Evolutionary conservation across 2,329 filamentous ascomycete species (phyloP), one percentile per base, ranked within the genome.

Genomic region (Scedosporium dehoogii): DNA sequence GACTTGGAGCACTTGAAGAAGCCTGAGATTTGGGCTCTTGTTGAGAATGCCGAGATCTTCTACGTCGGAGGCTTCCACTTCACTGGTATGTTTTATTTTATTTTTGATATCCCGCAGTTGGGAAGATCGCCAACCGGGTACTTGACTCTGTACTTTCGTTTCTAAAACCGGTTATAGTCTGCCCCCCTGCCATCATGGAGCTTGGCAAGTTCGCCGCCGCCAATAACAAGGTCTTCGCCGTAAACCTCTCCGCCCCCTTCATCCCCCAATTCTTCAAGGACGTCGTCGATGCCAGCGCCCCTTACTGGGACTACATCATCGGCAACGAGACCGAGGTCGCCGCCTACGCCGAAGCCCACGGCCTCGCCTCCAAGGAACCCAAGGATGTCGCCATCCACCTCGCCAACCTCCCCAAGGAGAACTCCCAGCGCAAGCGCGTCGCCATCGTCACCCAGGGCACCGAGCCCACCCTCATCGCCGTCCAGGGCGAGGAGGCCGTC

Each of bases 231-330:
- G 81, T 82, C 65, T 96, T 97, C 76, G 85, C 92, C 70, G 86
- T 99, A 69, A 96, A 92, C 69, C 85, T 99, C 65, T 94, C 91
- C 60, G 94, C 94, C 6, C 94, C 94, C 64, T 99, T 99, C 82
- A 96, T 99, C 72, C 81, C 89, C 46, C 89, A 96, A 74, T 96
- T 97, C 84, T 99, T 97, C 88, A 97, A 97, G 83, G 92, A 97
- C 59, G 89, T 86, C 67, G 85, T 99, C 58, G 91, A 96, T 76
- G 87, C 86, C 70, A 88, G 90, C 62, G 82, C 91, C 61, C 89
- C 90, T 33, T 97, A 96, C 85, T 96, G 92, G 82, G 92, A 97
- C 79, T 96, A 93, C 78, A 82, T 97, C 65, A 90, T 99, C 74
- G 93, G 92, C 72, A 99, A 99, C 79, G 94, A 99, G 86, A 90